Evolutionary conservation across 257 asterid species (phyloP), one percentile per base, ranked within the genome.

Genomic region (Scutellaria galericulata): DNA sequence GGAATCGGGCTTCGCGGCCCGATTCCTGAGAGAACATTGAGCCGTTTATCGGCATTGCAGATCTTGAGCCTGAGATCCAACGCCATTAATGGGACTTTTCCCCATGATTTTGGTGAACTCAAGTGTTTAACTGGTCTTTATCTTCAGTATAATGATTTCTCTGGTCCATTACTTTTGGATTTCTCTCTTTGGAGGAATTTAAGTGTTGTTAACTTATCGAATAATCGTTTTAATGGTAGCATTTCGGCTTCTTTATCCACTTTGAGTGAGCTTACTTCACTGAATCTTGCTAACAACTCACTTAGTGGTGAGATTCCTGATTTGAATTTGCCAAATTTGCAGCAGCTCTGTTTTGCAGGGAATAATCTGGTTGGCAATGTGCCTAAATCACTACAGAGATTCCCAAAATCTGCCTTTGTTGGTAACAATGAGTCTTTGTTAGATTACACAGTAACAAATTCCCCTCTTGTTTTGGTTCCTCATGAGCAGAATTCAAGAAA

Each of bases 41-140:
- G 90, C 84, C 83, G 96, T 3, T 80, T 92, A 54, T 83, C 97
- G n/a, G 92, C 91, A 44, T 77, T 92, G 86, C 95, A 90, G 84
- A 87, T 89, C 88, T 86, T 91, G 90, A 91, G 97, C 81, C 90
- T 91, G 66, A 89, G 97, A 84, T 89, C 96, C 85, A 91, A 91
- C 76, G 85, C 82, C 71, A 88, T 89, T 31, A 83, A 46, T 73
- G 96, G 96, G 14, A 70, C 76, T 8, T 85, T 91, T 65, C 97
- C 97, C 15, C 44, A 69, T 48, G 97, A 89, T 59, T 77, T 89
- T 74, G 81, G 83, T 68, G 87, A 82, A 59, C 78, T 89, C 20
- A 84, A 53, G 42, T 88, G 88, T 74, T 78, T 91, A 55, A 80
- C 96, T 9, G 83, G 31, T 83, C 90, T 91, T 73, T 91, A 85